Base-by-base conservation (phyloP, 2,329 filamentous ascomycete genomes). In the Aureobasidium pullulans region DNA sequence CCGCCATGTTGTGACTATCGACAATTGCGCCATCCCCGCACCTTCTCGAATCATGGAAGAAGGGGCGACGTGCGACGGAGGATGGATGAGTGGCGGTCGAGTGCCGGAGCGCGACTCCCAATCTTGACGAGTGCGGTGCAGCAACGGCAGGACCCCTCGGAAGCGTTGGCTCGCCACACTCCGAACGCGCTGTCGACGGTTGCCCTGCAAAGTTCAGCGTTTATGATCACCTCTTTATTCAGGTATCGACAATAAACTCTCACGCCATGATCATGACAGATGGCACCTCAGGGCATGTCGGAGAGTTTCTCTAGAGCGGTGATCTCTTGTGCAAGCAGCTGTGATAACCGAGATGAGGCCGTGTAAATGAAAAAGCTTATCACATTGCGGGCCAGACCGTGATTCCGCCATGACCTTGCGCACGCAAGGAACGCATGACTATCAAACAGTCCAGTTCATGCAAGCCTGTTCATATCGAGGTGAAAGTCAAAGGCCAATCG, bases 31-130 rank as follows among this genome's bases (percentile, higher is more conserved):
- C 39, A 46, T 36, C 13, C 11, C 16, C 4, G 29, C 11, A 37
- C 16, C 52, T 44, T 44, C 52, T 56, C 52, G 52, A 56, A 56
- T 44, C 52, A 56, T 44, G 40, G 19, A 56, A 56, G 29, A n/a
- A 44, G 52, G 31, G 23, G 29, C 29, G 28, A 56, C 4, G 15
- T 42, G 49, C 37, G 23, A 15, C 34, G 6, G 23, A 23, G 23
- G 23, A 23, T 23, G 23, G 23, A 23, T 39, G 34, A 39, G 47
- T 39, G 34, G 47, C 49, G 49, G 48, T 52, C 34, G 34, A 13
- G 37, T 40, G 34, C 48, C 36, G 48, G 19, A 29, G 13, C 28
- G 16, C 7, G 43, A 15, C 43, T 36, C 28, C 13, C 47, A 37
- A 29, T 23, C 23, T 23, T 23, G 23, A 23, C 23, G 23, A 23